These are phyloP conservation scores for Xerocomellus intermedius DNA, from an alignment of 768 basidiomycete genomes.

Conservation along the genomic window DNA sequence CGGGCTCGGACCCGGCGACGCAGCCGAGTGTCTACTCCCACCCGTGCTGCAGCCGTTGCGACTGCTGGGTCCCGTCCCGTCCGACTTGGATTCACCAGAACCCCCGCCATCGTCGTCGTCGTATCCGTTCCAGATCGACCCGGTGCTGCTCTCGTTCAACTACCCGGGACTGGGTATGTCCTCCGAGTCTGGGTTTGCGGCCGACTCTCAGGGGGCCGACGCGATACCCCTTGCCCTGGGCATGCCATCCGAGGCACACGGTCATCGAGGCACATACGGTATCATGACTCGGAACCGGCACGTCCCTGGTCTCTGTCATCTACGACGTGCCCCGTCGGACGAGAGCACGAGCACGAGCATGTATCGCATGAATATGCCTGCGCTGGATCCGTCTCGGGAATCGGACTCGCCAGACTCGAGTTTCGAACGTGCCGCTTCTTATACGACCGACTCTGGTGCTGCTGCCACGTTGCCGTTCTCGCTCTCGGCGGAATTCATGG, in stretches of 20 bases:
- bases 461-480: not conserved
- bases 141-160: conserved; percentile 19
- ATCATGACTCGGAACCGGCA: too few relatives aligned
- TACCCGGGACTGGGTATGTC: conserved; percentile 5
- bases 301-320: not conserved
- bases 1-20: not conserved
- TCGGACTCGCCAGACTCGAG: not conserved
- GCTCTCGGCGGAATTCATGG: not conserved
- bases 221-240: not conserved
- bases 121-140: conserved; percentile 26
- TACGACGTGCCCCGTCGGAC: not conserved
- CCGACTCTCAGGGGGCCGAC: not conserved
- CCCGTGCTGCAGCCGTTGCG: conserved; percentile 21
- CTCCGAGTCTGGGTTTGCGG: not conserved
- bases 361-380: not conserved
- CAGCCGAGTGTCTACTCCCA: conserved; percentile 19
- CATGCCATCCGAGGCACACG: not conserved
- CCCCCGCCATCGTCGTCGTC: not conserved
- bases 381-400: not conserved
- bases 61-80: conserved; percentile 10
- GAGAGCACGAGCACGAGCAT: not conserved
- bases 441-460: not conserved
- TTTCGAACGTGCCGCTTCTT: not conserved
- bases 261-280: not conserved
- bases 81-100: not conserved